Base-by-base conservation (phyloP, 1,284 basidiomycete genomes). In the Irpex sp. region DNA sequence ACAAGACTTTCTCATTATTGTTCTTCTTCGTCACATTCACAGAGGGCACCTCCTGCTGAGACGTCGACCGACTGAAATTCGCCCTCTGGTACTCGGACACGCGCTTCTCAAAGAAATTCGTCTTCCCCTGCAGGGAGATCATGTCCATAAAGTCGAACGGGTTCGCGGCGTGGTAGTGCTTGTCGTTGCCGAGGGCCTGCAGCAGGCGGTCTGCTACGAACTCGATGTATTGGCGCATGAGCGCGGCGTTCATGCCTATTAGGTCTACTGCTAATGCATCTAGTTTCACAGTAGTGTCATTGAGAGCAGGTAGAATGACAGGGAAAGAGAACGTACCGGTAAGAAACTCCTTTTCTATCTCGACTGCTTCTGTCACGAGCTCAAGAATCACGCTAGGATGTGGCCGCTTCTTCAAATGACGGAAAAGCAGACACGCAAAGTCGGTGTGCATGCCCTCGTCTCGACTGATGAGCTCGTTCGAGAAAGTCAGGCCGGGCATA, bases 381-480 rank as follows among this genome's bases (percentile, higher is more conserved):
- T 64, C 65, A 62, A 71, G 70, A 63, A 98, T 86, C 21, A 85
- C 86, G 52, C 93, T 85, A 3, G 93, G 92, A 73, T 95, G 91
- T 0, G 94, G 92, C 0, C 86, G 82, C 45, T 83, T 81, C 72
- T 82, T 84, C 58, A 98, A 82, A 72, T 98, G 93, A 66, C 84
- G 88, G 81, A 98, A 97, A 59, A 99, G 83, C 16, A 98, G 79
- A 76, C 96, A 98, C 0, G 96, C 96, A 72, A 99, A 96, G 74
- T 95, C 96, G 80, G 96, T 98, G 78, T 98, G 96, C 81, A 98
- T 90, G 61, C 96, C 96, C 78, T 99, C 96, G 72, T 99, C 96
- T 53, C 96, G 90, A 61, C 92, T 95, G 77, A 98, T 99, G 72
- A 98, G 87, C 78, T 96, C 93, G 74, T 98, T 98, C 53, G 96